Conservation (phyloP, 1,139 yeast species). For the Wickerhamomyces sp. region DNA sequence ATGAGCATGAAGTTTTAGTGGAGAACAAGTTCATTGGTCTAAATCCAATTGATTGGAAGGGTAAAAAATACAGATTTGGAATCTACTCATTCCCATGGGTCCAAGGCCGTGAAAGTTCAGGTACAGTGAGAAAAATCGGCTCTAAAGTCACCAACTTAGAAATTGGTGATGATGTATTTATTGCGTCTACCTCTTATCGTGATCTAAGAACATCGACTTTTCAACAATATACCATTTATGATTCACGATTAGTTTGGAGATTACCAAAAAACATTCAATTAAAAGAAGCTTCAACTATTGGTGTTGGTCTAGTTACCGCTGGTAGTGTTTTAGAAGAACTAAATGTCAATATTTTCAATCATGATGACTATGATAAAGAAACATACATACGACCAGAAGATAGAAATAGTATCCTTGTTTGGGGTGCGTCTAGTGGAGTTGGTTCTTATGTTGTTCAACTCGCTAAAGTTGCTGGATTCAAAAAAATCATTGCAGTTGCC, state of each 20-base stretch:
- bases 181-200: slow-evolving; percentile 43
- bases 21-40: slow-evolving; percentile 39
- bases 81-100: slow-evolving; percentile 46
- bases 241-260: slow-evolving; percentile 40
- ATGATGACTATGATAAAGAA: slow-evolving; percentile 7
- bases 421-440: slow-evolving; percentile 48
- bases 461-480: slow-evolving; percentile 34
- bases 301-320: slow-evolving; percentile 45
- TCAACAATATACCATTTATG: slow-evolving; percentile 41
- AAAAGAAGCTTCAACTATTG: slow-evolving; percentile 41
- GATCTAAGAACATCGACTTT: slow-evolving; percentile 44
- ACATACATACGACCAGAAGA: slow-evolving; percentile 7
- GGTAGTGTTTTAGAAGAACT: slow-evolving; percentile 36
- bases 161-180: slow-evolving; percentile 34
- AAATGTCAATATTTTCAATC: slow-evolving; percentile 16
- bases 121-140: slow-evolving; percentile 34
- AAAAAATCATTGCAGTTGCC: slow-evolving; percentile 38
- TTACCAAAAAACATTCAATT: slow-evolving; percentile 29
- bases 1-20: slow-evolving; percentile 34
- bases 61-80: slow-evolving; percentile 44
- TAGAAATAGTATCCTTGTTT: slow-evolving; percentile 30
- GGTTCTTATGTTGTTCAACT: slow-evolving; percentile 40
- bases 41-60: slow-evolving; percentile 49
- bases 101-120: slow-evolving; percentile 44
- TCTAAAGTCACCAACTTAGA: slow-evolving; percentile 27